These are phyloP conservation scores for Scheffersomyces titani DNA, from an alignment of 1,139 yeast species.

Conservation along the genomic window DNA sequence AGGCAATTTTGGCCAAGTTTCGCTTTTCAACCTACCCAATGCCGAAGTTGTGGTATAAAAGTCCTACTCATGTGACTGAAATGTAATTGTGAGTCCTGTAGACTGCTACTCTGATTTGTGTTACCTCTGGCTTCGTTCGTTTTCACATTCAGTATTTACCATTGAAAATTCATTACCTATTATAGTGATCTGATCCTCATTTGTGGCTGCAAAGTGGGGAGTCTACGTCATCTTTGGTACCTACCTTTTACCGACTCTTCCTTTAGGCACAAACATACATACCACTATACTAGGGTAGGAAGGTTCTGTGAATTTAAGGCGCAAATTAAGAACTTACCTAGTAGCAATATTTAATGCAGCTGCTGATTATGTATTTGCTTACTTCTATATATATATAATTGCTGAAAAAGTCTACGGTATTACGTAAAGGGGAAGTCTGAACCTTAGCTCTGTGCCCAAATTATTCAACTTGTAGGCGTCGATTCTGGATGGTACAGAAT, in stretches of 20 bases:
- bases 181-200: not conserved
- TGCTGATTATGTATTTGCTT: no score
- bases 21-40: not conserved
- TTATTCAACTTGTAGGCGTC: slow-evolving; percentile 26
- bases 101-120: not conserved
- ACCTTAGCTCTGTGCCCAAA: slow-evolving; percentile 35
- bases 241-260: not conserved
- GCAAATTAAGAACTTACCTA: no score
- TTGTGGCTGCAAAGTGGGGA: not conserved
- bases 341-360: no score
- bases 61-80: not conserved
- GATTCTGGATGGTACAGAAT: slow-evolving; percentile 3
- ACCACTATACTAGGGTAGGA: not conserved
- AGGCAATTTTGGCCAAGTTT: not conserved
- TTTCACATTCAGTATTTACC: not conserved
- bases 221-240: not conserved
- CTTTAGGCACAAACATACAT: not conserved
- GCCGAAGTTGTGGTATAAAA: not conserved
- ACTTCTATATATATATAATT: not conserved
- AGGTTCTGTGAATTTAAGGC: not conserved
- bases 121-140: not conserved
- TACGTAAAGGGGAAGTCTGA: slow-evolving; percentile 23
- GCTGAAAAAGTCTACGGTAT: not conserved
- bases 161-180: not conserved
- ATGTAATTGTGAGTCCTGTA: not conserved